Evolutionary conservation across 371 early-diverging fungal species (phyloP).

Genomic region (Circinella umbellata): DNA sequence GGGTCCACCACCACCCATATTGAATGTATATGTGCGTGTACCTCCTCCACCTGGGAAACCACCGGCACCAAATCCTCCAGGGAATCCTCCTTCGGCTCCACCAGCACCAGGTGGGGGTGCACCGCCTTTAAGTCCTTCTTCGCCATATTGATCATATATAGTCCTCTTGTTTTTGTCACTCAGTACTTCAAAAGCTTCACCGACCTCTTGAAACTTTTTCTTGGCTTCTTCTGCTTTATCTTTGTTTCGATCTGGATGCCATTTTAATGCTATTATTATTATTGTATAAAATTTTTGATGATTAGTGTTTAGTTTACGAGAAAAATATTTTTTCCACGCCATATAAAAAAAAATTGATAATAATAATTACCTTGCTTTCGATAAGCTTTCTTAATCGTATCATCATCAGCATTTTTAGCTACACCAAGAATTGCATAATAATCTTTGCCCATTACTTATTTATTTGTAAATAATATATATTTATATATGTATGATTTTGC

Average conservation of each 20-base stretch:
- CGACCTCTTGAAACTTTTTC: conserved; percentile 44
- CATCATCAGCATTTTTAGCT: conserved; percentile 81
- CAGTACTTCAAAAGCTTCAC: conserved; percentile 97
- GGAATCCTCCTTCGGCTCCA: conserved; percentile 46
- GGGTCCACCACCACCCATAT: conserved; percentile 49
- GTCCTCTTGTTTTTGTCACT: conserved; percentile 89
- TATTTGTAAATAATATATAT: not conserved
- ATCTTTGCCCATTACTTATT: conserved; percentile 81
- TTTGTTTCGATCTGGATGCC: conserved; percentile 59
- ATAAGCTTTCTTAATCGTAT: conserved; percentile 91
- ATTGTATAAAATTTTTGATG: not conserved
- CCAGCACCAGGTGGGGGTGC: conserved; percentile 37
- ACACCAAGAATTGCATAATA: conserved; percentile 92
- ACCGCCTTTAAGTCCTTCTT: conserved; percentile 86
- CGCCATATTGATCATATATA: conserved; percentile 90
- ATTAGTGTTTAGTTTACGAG: too few relatives aligned
- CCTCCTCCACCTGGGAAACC: conserved; percentile 50
- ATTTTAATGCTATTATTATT: conserved; percentile 46
- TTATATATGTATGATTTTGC: not conserved
- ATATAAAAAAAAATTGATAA: too few relatives aligned
- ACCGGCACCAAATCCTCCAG: conserved; percentile 48
- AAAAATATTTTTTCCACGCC: not conserved
- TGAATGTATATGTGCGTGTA: conserved; percentile 61
- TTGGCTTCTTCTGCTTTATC: conserved; percentile 41
- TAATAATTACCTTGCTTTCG: conserved; percentile 67